Evolutionary conservation across 768 basidiomycete species (phyloP).

Genomic region (Leccinellum rugosiceps): DNA sequence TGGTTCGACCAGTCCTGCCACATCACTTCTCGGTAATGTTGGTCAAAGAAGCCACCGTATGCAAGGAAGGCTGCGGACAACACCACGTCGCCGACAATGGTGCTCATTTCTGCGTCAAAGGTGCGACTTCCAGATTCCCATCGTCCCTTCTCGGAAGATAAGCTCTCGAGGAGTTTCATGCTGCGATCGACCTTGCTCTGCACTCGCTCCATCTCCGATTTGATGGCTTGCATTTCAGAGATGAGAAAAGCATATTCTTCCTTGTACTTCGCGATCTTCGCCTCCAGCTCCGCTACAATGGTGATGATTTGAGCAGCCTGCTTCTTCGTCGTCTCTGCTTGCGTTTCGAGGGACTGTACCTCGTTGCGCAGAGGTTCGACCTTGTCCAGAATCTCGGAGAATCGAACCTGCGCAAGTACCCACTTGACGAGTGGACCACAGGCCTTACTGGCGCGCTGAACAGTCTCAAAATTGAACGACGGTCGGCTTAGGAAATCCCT

Average conservation of each 20-base stretch:
- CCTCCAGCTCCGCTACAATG: conserved; percentile 90
- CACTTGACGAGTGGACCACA: conserved; percentile 98
- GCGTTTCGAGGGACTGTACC: conserved; percentile 86
- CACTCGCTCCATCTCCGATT: conserved; percentile 95
- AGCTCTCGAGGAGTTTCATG: conserved; percentile 89
- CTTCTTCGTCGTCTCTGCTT: conserved; percentile 93
- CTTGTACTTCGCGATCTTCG: conserved; percentile 91
- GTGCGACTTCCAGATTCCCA: conserved; percentile 96
- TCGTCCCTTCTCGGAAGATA: conserved; percentile 90
- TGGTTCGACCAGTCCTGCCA: conserved; percentile 95
- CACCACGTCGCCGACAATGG: conserved; percentile 95
- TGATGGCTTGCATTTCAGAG: conserved; percentile 96
- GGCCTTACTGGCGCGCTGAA: conserved; percentile 92
- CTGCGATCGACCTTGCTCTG: conserved; percentile 96
- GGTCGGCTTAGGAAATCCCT: conserved; percentile 88
- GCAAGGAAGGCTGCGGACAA: conserved; percentile 95
- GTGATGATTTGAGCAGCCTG: conserved; percentile 86
- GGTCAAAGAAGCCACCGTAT: conserved; percentile 98
- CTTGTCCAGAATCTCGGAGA: conserved; percentile 95
- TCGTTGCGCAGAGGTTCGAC: conserved; percentile 96
- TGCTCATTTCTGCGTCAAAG: conserved; percentile 98
- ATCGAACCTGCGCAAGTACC: conserved; percentile 95
- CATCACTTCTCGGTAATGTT: conserved; percentile 95
- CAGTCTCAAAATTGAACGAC: conserved; percentile 91
- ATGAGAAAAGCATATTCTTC: conserved; percentile 96